Evolutionary conservation across 2,329 filamentous ascomycete species (phyloP), one percentile per base, ranked within the genome.

Genomic region (Aspergillaceae sp.): DNA sequence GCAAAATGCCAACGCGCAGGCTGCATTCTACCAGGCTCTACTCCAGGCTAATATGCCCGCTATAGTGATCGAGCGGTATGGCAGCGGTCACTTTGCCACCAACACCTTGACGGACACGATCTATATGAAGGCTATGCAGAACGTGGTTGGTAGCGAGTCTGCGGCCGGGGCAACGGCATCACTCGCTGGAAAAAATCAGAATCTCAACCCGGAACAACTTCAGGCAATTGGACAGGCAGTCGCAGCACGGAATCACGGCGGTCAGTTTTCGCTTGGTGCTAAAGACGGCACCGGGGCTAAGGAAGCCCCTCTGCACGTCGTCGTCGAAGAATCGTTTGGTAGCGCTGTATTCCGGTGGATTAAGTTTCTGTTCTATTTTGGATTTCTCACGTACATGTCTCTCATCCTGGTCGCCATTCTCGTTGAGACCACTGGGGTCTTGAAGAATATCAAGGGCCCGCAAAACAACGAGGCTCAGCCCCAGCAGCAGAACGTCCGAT

Each of bases 1-100:
- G 1, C 79, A 75, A 49, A 97, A 88, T 66, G 84, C 89, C 29
- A 86, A 85, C 38, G 83, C 89, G 19, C 92, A 98, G 66, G 92
- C 91, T 64, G 84, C 87, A 10, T 96, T 98, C 66, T 98, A 98
- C 64, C 85, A 91, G 63, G 84, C 90, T 40, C 79, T 98, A 9
- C 76, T 96, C 46, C 86, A 86, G 62, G 89, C 91, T 43, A 92
- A 94, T 60, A 90, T 96, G 86, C 87, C 91, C 11, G 84, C 89
- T 43, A 94, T 98, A 52, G 74, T 98, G 47, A 79, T 96, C 49
- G 89, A 97, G 67, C 78, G 92, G 59, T 92, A 95, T 66, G 83
- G 89, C 62, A 89, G 85, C 10, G 86, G 86, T 51, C 81, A 84
- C 46, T 98, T 90, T 64, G 90, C 90, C 7, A 81, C 80, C 19